A percentile compares a stretch with the other conserved stretches of the same genome.
phyloP scores from a whole-genome alignment of 2,329 filamentous ascomycete species.

The Periconia macrospinosa region DNA sequence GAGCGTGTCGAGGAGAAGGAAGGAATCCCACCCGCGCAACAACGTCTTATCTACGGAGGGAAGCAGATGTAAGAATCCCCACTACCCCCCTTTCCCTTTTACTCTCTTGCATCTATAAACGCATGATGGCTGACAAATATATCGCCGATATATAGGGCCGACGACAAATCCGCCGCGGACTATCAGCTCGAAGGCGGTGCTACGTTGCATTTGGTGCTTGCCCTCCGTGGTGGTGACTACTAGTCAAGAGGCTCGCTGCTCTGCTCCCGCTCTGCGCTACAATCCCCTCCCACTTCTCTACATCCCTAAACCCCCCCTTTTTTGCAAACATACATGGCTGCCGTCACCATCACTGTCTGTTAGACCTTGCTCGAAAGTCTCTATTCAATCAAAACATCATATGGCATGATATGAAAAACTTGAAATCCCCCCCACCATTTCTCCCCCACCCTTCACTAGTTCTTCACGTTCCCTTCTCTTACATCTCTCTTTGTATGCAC shows the following conservation, averaged over 20 bases:
- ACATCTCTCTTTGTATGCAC: no score
- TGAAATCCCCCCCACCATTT: no score
- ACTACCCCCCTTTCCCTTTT: background rate
- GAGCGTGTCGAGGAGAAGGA: constrained; percentile 99
- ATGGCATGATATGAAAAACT: no score
- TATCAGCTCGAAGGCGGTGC: constrained; percentile 90
- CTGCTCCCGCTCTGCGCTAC: background rate
- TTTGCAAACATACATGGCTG: background rate
- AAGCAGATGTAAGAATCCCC: constrained; percentile 81
- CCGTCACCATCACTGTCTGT: no score
- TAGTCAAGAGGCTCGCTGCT: background rate
- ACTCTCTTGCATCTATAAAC: background rate
- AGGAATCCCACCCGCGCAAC: constrained; percentile 94
- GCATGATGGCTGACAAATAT: constrained; percentile 7
- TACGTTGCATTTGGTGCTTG: constrained; percentile 93
- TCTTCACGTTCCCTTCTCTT: no score
- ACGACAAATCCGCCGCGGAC: constrained; percentile 90
- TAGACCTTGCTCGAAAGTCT: no score
- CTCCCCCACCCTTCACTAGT: no score
- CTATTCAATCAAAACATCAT: no score
- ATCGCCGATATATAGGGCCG: constrained; percentile 64
- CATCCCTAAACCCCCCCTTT: background rate
- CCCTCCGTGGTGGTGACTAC: constrained; percentile 73
- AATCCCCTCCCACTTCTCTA: background rate
- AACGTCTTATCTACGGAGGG: constrained; percentile 92